phyloP scores from a whole-genome alignment of 345 rosid genomes.

The Eucalyptus marginata region DNA sequence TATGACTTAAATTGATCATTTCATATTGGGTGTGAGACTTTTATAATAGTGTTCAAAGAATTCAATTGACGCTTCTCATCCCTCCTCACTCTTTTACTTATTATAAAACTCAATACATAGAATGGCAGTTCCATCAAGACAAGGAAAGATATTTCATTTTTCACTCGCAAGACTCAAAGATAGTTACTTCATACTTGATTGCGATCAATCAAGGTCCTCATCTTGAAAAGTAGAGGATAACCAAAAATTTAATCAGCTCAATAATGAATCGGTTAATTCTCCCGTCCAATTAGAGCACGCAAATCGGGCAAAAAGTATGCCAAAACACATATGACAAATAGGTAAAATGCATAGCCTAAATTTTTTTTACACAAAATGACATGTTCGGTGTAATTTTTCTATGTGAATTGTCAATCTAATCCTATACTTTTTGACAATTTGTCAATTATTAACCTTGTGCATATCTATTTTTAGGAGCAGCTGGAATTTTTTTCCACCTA shows the following conservation, averaged over 20 bases:
- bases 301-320: not conserved
- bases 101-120: not conserved
- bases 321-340: not conserved
- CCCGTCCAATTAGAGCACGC: not conserved
- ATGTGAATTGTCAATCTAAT: rapidly evolving
- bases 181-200: not conserved
- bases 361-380: not conserved
- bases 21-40: not conserved
- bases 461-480: not conserved
- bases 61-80: not conserved
- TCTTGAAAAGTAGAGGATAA: not conserved
- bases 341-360: no score
- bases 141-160: not conserved
- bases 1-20: not conserved
- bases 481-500: not conserved
- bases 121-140: not conserved
- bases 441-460: not conserved
- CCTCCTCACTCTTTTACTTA: not conserved
- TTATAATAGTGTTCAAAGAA: not conserved
- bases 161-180: not conserved
- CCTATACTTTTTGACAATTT: not conserved
- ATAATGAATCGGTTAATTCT: not conserved
- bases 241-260: not conserved
- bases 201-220: not conserved
- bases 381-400: not conserved